Conservation (phyloP, 2,329 filamentous ascomycete genomes). For the Fusarium ambrosium region DNA sequence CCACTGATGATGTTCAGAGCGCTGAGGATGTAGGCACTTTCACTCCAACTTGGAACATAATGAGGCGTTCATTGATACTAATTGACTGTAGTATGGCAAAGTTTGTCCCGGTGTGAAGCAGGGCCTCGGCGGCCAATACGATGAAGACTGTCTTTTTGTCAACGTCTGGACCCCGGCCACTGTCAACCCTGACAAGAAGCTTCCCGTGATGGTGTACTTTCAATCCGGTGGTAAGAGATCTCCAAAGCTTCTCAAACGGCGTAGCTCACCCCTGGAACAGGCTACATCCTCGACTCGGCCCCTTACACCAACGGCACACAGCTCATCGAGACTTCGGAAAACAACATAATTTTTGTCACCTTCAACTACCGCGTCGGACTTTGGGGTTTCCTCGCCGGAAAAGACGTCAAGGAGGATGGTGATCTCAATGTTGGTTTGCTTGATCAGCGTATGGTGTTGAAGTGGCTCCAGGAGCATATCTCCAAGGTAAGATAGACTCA, state of each 20-base stretch:
- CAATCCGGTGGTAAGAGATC: conserved; percentile 58
- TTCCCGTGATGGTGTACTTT: conserved; percentile 57
- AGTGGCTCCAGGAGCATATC: conserved; percentile 74
- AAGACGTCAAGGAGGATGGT: conserved; percentile 66
- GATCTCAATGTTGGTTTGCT: conserved; percentile 74
- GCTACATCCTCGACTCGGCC: conserved; percentile 63
- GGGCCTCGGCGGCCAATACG: conserved; percentile 37
- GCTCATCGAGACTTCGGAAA: conserved; percentile 59
- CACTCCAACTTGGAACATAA: neutral
- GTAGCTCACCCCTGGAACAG: conserved; percentile 41
- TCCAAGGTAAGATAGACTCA: conserved; percentile 51
- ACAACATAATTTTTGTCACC: conserved; percentile 67
- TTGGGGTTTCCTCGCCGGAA: conserved; percentile 72
- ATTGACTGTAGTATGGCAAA: conserved; percentile 56
- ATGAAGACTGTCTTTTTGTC: conserved; percentile 63
- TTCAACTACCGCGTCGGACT: conserved; percentile 75
- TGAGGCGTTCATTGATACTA: neutral
- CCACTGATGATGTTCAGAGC: conserved; percentile 50
- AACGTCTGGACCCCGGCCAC: conserved; percentile 63
- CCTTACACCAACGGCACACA: conserved; percentile 65
- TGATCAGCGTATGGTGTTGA: conserved; percentile 71
- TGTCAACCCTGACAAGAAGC: conserved; percentile 45
- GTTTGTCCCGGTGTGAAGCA: conserved; percentile 58
- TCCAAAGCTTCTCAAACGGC: neutral
- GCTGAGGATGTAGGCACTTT: conserved; percentile 51